Base-by-base conservation (phyloP, 768 basidiomycete species). In the Phylloporus sp. region DNA sequence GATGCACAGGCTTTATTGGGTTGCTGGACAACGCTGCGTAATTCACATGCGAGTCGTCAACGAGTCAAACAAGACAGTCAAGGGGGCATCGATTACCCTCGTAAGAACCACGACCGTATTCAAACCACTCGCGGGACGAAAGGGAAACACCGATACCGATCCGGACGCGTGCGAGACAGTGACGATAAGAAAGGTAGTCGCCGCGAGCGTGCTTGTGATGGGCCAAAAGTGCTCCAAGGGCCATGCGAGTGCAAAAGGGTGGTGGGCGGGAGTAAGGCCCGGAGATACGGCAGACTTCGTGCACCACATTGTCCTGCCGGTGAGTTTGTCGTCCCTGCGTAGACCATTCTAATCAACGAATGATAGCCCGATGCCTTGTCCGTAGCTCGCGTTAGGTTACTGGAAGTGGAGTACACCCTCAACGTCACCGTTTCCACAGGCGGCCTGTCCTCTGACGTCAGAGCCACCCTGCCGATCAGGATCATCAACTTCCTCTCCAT, bases 401-500 rank as follows among this genome's bases (percentile, higher is more conserved):
- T 96, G 35, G 90, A 93, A 63, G 81, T 94, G 41, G 74, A 80
- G 42, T 90, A 93, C 58, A 71, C 71, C 3, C 69, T 95, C 50
- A 79, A 78, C 40, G 78, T 90, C 23, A 77, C 77, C 6, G 64
- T 86, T 31, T 77, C 75, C 53, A 73, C 78, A 7, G 84, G 84
- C 9, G 64, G 77, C 14, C 65, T 84, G 20, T 71, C 76, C 3
- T 71, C 84, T 9, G 82, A 87, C 44, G 70, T 90, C 24, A 74
- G 77, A 44, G 84, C 85, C 49, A 79, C 79, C 18, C 63, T 93
- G 9, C 92, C 92, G 0, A 69, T 92, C 53, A 74, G 76, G 15
- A 79, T 94, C 56, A 73, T 92, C 69, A 92, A 85, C 61, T 88
- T 90, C 67, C 66, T 92, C 23, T 93, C 91, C 11, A 71, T 96